These are phyloP conservation scores for Pulveroboletus sp. DNA, from an alignment of 768 basidiomycete genomes.

Conservation along the genomic window DNA sequence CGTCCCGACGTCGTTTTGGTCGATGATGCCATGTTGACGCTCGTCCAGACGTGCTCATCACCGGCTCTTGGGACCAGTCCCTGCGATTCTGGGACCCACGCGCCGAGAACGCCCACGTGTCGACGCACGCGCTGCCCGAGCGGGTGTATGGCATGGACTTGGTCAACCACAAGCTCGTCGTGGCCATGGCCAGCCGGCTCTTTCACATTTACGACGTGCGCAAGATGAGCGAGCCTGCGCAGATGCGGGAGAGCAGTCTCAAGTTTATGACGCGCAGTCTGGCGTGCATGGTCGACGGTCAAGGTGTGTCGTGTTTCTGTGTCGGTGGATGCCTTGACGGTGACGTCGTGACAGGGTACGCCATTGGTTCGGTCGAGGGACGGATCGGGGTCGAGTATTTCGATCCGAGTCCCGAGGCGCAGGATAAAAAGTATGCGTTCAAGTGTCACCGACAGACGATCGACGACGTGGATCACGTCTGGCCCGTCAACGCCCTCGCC, in stretches of 20 bases:
- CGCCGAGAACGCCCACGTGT: conserved; percentile 50
- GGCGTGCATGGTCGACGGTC: conserved; percentile 89
- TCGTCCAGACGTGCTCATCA: conserved; percentile 62
- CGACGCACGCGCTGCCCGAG: conserved; percentile 66
- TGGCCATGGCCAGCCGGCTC: conserved; percentile 87
- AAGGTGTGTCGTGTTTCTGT: conserved; percentile 62
- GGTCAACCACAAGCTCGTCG: conserved; percentile 75
- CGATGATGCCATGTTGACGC: no score
- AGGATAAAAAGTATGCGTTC: conserved; percentile 84
- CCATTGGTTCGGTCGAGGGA: conserved; percentile 90
- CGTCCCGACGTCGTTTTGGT: conserved; percentile 6
- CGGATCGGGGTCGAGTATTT: conserved; percentile 98
- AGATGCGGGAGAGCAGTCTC: conserved; percentile 85
- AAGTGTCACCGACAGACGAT: conserved; percentile 92
- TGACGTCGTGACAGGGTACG: conserved; percentile 59
- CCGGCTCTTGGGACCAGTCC: conserved; percentile 91
- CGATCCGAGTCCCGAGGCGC: conserved; percentile 69
- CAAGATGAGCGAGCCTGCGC: conserved; percentile 68
- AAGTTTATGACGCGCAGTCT: conserved; percentile 93
- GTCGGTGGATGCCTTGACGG: no score
- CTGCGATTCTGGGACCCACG: conserved; percentile 86
- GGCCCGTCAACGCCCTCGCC: conserved; percentile 92
- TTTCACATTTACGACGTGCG: conserved; percentile 88
- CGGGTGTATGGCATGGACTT: conserved; percentile 84
- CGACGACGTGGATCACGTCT: conserved; percentile 90